phyloP scores from a whole-genome alignment of 768 basidiomycete species.

The Suillus hirtellus region DNA sequence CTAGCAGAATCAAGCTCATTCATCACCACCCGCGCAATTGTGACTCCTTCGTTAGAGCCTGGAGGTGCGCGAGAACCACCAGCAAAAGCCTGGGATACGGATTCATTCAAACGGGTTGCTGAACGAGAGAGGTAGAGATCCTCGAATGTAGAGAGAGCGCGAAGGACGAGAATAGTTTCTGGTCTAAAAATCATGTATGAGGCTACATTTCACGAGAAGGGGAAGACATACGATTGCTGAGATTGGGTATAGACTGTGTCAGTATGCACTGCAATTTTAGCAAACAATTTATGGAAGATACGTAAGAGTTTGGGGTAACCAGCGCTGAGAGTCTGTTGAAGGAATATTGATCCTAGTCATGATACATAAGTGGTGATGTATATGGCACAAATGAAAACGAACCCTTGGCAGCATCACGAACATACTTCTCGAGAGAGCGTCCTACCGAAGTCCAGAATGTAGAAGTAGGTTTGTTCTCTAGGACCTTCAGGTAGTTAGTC shows the following conservation, averaged over 20 bases:
- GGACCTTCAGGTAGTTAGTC: conserved; percentile 44
- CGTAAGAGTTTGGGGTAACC: conserved; percentile 88
- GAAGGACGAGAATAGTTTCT: conserved; percentile 87
- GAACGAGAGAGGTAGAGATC: conserved; percentile 86
- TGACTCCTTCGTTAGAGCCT: conserved; percentile 72
- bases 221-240: conserved; percentile 69
- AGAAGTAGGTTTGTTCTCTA: conserved; percentile 90
- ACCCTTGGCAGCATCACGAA: conserved; percentile 83
- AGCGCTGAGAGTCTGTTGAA: conserved; percentile 85
- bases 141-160: conserved; percentile 83
- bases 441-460: conserved; percentile 89
- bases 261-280: conserved; percentile 92
- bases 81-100: conserved; percentile 72
- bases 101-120: conserved; percentile 80
- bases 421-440: conserved; percentile 77
- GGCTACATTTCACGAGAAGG: conserved; percentile 1
- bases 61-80: conserved; percentile 71
- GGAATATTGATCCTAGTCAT: conserved; percentile 75
- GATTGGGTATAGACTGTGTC: conserved; percentile 87
- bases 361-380: conserved; percentile 11
- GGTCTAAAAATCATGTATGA: conserved; percentile 52
- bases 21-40: conserved; percentile 71
- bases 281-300: conserved; percentile 96
- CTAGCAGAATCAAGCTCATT: conserved; percentile 93
- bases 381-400: conserved; percentile 11